Evolutionary conservation across 2,329 filamentous ascomycete genomes (phyloP), one percentile per base, ranked within the genome.

Genomic region (Neopestalotiopsis sp.): DNA sequence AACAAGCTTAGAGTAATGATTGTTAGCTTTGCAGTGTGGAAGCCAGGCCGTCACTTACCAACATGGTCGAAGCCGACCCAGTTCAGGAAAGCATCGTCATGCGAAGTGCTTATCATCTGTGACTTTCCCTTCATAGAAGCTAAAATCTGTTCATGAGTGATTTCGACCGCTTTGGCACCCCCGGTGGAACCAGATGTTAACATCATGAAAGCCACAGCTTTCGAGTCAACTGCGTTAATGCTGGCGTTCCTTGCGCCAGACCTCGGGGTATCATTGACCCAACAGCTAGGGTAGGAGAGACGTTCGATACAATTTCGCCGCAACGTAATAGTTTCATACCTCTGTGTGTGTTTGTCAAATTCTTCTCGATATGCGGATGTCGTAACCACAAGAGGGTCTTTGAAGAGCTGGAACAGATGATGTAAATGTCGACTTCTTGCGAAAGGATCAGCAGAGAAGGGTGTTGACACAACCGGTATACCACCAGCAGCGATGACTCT

Each of bases 181-280:
- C 82, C 82, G 20, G 82, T 82, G 67, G 78, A 82, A 4, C 83
- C 83, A 14, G 83, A 84, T 2, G 83, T 85, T 4, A 85, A 75
- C 81, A 85, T 82, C 12, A 82, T 71, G 1, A 78, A 72, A 1
- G 78, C 80, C 3, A 75, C 34, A n/a, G n/a, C n/a, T n/a, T n/a
- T 14, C 12, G 17, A 7, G 30, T 30, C 20, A 6, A n/a, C 4
- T n/a, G 10, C 6, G 4, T 4, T n/a, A 3, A 17, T 9, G 45
- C 20, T 20, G n/a, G 20, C 10, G 4, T n/a, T 17, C 20, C 3
- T 24, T 24, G 45, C 20, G 45, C n/a, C 20, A 17, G n/a, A 52
- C 20, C 9, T 52, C 7, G 1, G 7, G 14, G 17, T 17, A 20
- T 17, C 6, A n/a, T 52, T 24, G 3, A 6, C 9, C 45, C 5